Base-by-base conservation (phyloP, 805 yeast species). In the Yarrowia bubula region DNA sequence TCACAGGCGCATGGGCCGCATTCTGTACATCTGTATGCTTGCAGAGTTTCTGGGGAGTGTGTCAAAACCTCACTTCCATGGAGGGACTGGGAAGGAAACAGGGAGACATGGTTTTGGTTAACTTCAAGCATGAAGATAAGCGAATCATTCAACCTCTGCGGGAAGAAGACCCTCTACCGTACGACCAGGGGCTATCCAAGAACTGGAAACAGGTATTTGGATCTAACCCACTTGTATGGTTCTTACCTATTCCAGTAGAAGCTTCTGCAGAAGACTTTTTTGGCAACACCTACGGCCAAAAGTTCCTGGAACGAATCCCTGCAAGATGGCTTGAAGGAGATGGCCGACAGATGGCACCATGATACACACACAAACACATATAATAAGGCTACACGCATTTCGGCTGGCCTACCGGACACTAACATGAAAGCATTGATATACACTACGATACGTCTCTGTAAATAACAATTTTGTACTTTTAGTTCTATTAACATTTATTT, bases 31-130 rank as follows among this genome's bases (percentile, higher is more conserved):
- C 81, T 0, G 74, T 87, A 58, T 69, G 80, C 2, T 69, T 72
- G 0, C 76, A 80, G 39, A 86, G 85, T 67, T 22, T 80, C 2
- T 69, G 74, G 50, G 84, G 83, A 70, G 76, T 87, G 22, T 55
- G 68, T 1, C 66, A 67, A 8, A 87, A 88, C 69, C 75, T 79
- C 66, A 83, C 90, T 0, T 81, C 91, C 0, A 71, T 90, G 11
- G 93, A 88, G 68, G 86, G 83, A 39, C 71, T 86, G 43, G 75
- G 79, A 14, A 67, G 76, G 37, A 76, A 76, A 46, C 71, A 75
- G 35, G 74, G 67, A 8, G 67, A 65, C 57, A 39, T 65, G 32
- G 73, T 72, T 1, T 69, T 69, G 11, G 81, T 80, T 69, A 75
- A 75, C 65, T 69, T 75, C 17, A 79, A 80, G 76, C 77, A 77